Base-by-base conservation (phyloP, 495 filamentous ascomycete species). In the Pyrenula aspistea region DNA sequence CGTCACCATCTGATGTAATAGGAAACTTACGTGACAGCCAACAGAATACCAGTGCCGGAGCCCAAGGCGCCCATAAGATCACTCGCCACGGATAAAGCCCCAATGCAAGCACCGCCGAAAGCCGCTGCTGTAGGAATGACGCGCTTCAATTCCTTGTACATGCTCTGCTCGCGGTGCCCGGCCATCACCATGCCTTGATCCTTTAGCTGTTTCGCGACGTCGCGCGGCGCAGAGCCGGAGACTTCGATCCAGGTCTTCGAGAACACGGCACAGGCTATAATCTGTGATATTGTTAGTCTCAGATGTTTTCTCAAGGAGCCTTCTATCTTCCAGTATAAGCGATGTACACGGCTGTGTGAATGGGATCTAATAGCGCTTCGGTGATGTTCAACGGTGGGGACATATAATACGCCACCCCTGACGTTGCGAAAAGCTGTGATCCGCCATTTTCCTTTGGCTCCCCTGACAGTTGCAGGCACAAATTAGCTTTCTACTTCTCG, bases 201-300 rank as follows among this genome's bases (percentile, higher is more conserved):
- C 84, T 99, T 99, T 67, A 99, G 83, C 76, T 99, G 94, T 85
- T 99, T 99, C 61, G 94, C 94, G 60, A 99, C 94, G 68, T 99
- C 94, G 70, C 94, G 87, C 22, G 94, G 94, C 72, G 87, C 88
- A 57, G 91, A 95, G 69, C 94, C 94, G 36, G 92, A 96, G 59
- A 99, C 94, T 73, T 99, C 94, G 67, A 99, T 97, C 94, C 93
- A 98, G 62, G 93, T 97, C 88, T 97, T 99, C 72, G 90, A 96
- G 81, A 99, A 99, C 68, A 97, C 81, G 54, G 94, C 94, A 65
- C 94, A 99, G 60, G 94, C 94, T 62, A 87, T 84, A 54, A 97
- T 83, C n/a, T n/a, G n/a, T n/a, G n/a, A n/a, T n/a, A n/a, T n/a
- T n/a, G n/a, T n/a, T n/a, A n/a, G n/a, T n/a, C n/a, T n/a, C n/a